Conservation (phyloP, 2,329 filamentous ascomycete species). For the Hypoxylon sp. region DNA sequence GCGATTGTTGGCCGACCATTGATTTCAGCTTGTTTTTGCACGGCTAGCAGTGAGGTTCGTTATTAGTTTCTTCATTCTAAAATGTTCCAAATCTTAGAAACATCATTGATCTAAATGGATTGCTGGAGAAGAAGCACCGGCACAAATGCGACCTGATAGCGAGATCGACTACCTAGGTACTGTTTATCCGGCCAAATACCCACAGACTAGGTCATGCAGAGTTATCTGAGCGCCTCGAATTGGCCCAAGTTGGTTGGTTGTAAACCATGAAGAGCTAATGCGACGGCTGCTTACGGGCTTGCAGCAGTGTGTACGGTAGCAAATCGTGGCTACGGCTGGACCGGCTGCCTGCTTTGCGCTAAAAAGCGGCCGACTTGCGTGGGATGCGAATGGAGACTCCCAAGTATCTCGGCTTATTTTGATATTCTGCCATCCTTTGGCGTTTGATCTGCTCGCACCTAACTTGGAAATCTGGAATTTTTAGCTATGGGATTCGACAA, state of each 20-base stretch:
- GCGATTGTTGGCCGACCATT: conserved; percentile 28
- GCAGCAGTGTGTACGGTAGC: conserved; percentile 30
- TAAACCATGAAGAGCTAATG: conserved; percentile 38
- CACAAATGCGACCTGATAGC: conserved; percentile 30
- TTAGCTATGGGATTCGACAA: neutral
- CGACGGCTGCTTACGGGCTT: conserved; percentile 44
- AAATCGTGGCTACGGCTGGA: conserved; percentile 44
- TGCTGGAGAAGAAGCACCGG: conserved; percentile 22
- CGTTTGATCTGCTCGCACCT: conserved; percentile 9
- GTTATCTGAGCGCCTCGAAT: conserved; percentile 45
- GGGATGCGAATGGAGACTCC: conserved; percentile 20
- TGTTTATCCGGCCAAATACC: conserved; percentile 49
- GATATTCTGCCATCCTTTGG: conserved; percentile 15
- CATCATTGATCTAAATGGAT: conserved; percentile 28
- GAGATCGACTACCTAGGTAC: conserved; percentile 36
- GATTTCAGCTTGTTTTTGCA: conserved; percentile 33
- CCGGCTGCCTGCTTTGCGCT: conserved; percentile 41
- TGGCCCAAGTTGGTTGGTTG: conserved; percentile 42
- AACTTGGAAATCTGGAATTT: conserved; percentile 3
- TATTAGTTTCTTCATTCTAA: conserved; percentile 22
- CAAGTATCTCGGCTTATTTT: conserved; percentile 32
- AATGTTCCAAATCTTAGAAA: conserved; percentile 10
- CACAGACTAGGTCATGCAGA: conserved; percentile 46
- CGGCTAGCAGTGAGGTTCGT: conserved; percentile 2
- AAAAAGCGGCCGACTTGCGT: conserved; percentile 30